Percentiles rank a stretch among this genome's conserved stretches.
Conservation (phyloP, 441 rosid species). For the Capsella rubella region DNA sequence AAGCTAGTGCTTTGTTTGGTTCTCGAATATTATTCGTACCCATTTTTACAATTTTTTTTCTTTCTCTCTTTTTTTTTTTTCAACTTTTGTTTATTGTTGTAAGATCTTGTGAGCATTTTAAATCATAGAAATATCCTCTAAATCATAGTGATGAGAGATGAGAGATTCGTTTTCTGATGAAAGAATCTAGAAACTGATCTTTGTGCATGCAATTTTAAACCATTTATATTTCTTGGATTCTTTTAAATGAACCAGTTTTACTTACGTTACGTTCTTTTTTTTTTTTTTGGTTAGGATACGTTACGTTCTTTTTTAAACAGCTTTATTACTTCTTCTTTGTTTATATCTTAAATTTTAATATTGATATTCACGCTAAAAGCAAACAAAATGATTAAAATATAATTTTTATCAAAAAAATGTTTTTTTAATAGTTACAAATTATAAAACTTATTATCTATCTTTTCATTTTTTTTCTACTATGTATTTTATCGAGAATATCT, state of each 20-base stretch:
- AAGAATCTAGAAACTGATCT: conserved; percentile 5
- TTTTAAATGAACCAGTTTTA: background rate
- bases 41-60: conserved; percentile 2
- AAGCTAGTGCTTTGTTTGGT: conserved; percentile 35
- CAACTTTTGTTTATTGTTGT: background rate
- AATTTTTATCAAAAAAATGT: background rate
- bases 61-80: background rate
- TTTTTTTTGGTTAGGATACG: background rate
- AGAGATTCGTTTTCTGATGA: background rate
- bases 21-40: conserved; percentile 34
- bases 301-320: background rate
- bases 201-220: background rate
- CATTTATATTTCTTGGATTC: background rate
- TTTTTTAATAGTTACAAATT: background rate
- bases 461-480: background rate
- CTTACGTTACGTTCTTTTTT: background rate
- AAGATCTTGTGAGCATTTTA: background rate
- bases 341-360: background rate
- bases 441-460: background rate
- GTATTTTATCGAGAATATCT: background rate
- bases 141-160: background rate
- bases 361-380: background rate
- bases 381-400: background rate
- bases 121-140: conserved; percentile 5
- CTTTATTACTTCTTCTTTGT: background rate